phyloP scores from a whole-genome alignment of 305 asterid genomes.

The Fraxinus latifolia region DNA sequence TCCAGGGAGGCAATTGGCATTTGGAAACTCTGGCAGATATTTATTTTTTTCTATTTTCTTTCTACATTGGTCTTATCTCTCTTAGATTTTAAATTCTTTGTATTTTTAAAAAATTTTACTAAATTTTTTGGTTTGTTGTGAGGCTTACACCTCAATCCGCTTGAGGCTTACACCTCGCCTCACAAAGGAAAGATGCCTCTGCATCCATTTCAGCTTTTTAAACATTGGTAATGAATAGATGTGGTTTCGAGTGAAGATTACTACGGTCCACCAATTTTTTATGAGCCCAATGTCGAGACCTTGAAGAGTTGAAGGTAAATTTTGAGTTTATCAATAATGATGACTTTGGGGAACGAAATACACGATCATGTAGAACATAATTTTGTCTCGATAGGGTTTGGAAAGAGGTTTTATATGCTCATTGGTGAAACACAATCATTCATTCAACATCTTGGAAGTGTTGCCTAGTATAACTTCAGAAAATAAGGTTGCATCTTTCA shows the following conservation, averaged over 20 bases:
- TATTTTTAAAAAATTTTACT: no score
- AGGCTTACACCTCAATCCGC: not conserved
- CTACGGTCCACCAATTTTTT: not conserved
- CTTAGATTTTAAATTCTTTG: not conserved
- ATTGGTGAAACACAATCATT: not conserved
- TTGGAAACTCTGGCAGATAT: not conserved
- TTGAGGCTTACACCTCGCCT: not conserved
- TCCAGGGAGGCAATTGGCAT: not conserved
- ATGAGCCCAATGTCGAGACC: not conserved
- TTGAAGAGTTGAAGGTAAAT: not conserved
- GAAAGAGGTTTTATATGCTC: not conserved
- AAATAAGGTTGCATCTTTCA: not conserved
- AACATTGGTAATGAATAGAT: not conserved
- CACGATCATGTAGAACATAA: not conserved
- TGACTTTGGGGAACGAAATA: not conserved
- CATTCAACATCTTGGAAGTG: not conserved
- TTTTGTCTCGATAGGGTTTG: not conserved
- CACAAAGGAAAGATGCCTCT: not conserved
- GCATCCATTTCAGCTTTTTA: not conserved
- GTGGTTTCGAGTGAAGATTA: not conserved
- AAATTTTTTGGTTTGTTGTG: not conserved
- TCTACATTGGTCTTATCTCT: not conserved
- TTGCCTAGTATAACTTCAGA: not conserved
- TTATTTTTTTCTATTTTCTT: not conserved
- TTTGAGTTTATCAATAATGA: not conserved